A percentile compares a stretch with the other conserved stretches of the same genome.
These are phyloP conservation scores for Cryptosporidium xiaoi DNA, from an alignment of 169 alveolate genomes.

Conservation along the genomic window DNA sequence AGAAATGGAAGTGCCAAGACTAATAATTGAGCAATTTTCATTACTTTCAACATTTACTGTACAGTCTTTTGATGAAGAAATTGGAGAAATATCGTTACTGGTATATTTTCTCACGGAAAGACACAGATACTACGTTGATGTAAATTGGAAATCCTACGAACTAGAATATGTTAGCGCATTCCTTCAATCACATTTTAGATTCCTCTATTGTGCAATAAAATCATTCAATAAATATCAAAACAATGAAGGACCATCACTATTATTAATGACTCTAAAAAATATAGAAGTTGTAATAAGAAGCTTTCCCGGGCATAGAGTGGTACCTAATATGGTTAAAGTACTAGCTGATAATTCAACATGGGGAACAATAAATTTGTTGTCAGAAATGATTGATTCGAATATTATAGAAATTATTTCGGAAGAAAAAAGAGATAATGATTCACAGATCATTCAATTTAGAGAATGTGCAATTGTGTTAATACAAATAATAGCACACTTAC, in stretches of 20 bases:
- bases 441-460: slow-evolving; percentile 13
- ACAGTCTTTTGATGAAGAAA: slow-evolving; percentile 79
- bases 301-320: slow-evolving; percentile 60
- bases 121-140: slow-evolving; percentile 79
- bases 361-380: slow-evolving; percentile 9
- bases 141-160: slow-evolving; percentile 78
- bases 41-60: slow-evolving; percentile 51
- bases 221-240: slow-evolving; percentile 29
- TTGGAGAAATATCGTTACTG: slow-evolving; percentile 77
- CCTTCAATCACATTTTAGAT: slow-evolving; percentile 62
- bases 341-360: slow-evolving; percentile 43
- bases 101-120: slow-evolving; percentile 78
- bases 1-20: slow-evolving; percentile 29
- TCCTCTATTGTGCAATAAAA: slow-evolving; percentile 57
- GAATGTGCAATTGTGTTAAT: slow-evolving; percentile 25
- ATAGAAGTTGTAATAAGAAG: slow-evolving; percentile 65
- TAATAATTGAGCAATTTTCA: slow-evolving; percentile 60
- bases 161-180: slow-evolving; percentile 75
- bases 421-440: background rate
- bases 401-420: slow-evolving; percentile 37
- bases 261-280: slow-evolving; percentile 53
- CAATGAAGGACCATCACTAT: slow-evolving; percentile 36
- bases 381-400: slow-evolving; percentile 35
- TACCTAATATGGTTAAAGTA: slow-evolving; percentile 50
- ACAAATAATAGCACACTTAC: slow-evolving; percentile 49